Percentiles rank a stretch among this genome's conserved stretches.
Conservation (phyloP, 495 filamentous ascomycete genomes). For the Tuber melanosporum region DNA sequence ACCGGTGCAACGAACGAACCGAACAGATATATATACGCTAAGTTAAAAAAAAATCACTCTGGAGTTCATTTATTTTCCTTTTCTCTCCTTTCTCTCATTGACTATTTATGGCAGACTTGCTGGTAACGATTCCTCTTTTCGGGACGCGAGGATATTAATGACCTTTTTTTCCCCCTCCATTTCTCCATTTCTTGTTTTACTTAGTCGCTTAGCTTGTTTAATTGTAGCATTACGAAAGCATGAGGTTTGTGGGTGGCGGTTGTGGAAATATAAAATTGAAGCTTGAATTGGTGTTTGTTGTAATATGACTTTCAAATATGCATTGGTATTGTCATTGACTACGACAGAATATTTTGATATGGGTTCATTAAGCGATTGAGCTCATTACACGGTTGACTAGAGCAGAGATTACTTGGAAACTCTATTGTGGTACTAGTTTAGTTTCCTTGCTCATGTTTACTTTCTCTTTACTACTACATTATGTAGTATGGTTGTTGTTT, state of each 20-base stretch:
- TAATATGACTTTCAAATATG: too few species aligned
- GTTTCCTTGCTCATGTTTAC: too few species aligned
- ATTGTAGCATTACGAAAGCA: constrained; percentile 1
- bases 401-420: too few species aligned
- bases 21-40: not conserved
- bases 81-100: not conserved
- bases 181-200: not conserved
- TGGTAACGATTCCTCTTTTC: not conserved
- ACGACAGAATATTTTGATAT: too few species aligned
- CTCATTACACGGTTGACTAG: too few species aligned
- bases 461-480: too few species aligned
- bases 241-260: not conserved
- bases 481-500: too few species aligned
- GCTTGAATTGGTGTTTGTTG: not conserved
- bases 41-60: not conserved
- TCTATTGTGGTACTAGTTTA: too few species aligned
- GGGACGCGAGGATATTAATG: not conserved
- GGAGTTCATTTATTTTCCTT: not conserved
- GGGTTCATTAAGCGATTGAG: too few species aligned
- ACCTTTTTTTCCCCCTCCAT: not conserved
- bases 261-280: not conserved
- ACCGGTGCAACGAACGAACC: not conserved
- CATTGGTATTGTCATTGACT: too few species aligned
- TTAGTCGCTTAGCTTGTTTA: not conserved
- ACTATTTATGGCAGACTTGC: not conserved